Conservation (phyloP, 805 yeast genomes). For the Wickerhamomyces xylosicus region DNA sequence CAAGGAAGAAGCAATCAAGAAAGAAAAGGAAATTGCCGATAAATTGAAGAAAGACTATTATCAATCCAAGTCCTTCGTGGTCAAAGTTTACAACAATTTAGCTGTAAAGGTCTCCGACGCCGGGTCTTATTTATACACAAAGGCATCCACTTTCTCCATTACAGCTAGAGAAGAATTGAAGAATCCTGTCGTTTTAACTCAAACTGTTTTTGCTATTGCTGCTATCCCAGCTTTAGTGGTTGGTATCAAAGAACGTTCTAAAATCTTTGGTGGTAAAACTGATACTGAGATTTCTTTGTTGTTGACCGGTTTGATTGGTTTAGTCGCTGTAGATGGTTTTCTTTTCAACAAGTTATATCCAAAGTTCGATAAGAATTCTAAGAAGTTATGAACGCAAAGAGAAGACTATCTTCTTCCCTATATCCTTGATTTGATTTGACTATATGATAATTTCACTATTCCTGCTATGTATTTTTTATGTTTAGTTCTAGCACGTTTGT, state of each 20-base stretch:
- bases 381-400: conserved; percentile 4
- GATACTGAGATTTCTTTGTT: conserved; percentile 39
- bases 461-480: no score
- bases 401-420: no score
- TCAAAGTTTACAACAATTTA: conserved; percentile 12
- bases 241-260: conserved; percentile 40
- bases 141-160: conserved; percentile 14
- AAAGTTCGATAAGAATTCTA: conserved; percentile 34
- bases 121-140: conserved; percentile 10
- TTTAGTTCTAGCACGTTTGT: no score
- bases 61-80: conserved; percentile 19
- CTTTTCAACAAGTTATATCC: conserved; percentile 45
- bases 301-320: conserved; percentile 42
- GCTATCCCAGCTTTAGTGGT: conserved; percentile 37
- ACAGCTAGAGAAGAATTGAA: conserved; percentile 33
- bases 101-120: conserved; percentile 15
- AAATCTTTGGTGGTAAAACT: conserved; percentile 31
- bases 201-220: conserved; percentile 37
- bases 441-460: no score
- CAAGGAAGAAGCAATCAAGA: conserved; percentile 16
- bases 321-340: conserved; percentile 43
- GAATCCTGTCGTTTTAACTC: conserved; percentile 53
- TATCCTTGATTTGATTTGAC: no score
- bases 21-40: conserved; percentile 24
- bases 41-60: conserved; percentile 23